Percentiles rank a stretch among this genome's conserved stretches.
phyloP scores from a whole-genome alignment of 352 stramenopile genomes.

The Phytophthora boehmeriae region DNA sequence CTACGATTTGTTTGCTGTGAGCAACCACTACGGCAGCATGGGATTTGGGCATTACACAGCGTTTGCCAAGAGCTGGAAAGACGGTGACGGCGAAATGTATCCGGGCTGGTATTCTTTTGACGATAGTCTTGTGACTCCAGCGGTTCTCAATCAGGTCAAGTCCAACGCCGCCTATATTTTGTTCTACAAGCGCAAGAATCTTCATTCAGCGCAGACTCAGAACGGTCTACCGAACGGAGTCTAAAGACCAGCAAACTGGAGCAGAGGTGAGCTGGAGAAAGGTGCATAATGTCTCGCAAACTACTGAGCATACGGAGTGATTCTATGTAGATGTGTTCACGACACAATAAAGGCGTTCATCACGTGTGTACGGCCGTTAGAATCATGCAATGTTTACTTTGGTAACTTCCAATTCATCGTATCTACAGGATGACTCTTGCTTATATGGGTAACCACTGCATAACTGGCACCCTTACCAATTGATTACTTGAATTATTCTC shows the following conservation, averaged over 20 bases:
- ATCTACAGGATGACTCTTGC: too few relatives aligned
- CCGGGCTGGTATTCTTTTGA: slow-evolving; percentile 87
- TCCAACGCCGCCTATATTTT: slow-evolving; percentile 88
- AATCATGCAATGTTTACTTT: too few relatives aligned
- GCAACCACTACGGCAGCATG: slow-evolving; percentile 91
- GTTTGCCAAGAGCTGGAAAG: slow-evolving; percentile 76
- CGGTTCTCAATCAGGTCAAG: slow-evolving; percentile 65
- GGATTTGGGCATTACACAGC: slow-evolving; percentile 92
- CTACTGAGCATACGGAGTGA: too few relatives aligned
- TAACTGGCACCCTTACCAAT: too few relatives aligned
- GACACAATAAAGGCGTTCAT: too few relatives aligned
- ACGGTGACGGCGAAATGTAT: slow-evolving; percentile 56
- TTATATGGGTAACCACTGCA: too few relatives aligned
- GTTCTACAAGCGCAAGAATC: slow-evolving; percentile 84
- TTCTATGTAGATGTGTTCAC: slow-evolving; percentile 16
- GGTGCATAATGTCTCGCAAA: too few relatives aligned
- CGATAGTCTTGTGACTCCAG: slow-evolving; percentile 74
- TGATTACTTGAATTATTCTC: too few relatives aligned
- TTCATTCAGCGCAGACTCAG: slow-evolving; percentile 20
- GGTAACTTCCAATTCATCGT: too few relatives aligned
- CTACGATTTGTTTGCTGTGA: slow-evolving; percentile 91
- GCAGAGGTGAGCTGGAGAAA: background rate
- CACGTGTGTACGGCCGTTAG: too few relatives aligned
- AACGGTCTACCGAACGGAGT: background rate
- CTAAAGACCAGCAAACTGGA: slow-evolving; percentile 15